Evolutionary conservation across 305 asterid species (phyloP), one percentile per base, ranked within the genome.

Genomic region (Lippia alba): DNA sequence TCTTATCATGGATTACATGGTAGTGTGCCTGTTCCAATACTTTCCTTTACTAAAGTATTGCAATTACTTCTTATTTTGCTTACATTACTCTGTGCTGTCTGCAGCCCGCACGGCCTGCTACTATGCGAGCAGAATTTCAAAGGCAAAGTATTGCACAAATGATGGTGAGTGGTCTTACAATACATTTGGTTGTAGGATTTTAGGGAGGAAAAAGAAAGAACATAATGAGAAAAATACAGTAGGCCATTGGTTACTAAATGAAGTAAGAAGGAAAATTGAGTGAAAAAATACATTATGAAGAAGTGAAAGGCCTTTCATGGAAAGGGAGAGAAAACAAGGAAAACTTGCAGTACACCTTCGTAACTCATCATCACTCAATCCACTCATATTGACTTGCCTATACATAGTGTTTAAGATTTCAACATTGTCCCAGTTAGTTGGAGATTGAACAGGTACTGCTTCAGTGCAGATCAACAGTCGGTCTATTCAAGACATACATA

Each of bases 141-240:
- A 85, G 93, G 80, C 85, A 77, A 61, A 91, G 95, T 81, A 89
- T 89, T 84, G 89, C 97, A 70, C 91, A 84, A 78, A 87, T 87
- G 93, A 82, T 78, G 90, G 97, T 91, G 78, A 79, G 95, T 75
- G 67, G 57, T 74, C 34, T 73, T 33, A 61, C 8, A 7, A 0
- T 36, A 36, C 9, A 7, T 8, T 36, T 36, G 41, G 41, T 36
- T 36, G 4, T 4, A 36, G 41, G 41, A 36, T 36, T 4, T 36
- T 5, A 36, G 41, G 41, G 41, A 36, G 41, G 41, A 36, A 24
- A 24, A 24, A 3, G 30, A 24, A 24, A 24, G 30, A 24, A 24
- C 1, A 24, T 24, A 3, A 24, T 24, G 30, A 24, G 30, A 24
- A 24, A 24, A 24, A 24, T 24, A 24, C 30, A 24, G 30, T 24